Evolutionary conservation across 495 filamentous ascomycete species (phyloP).

Genomic region (Hypoxylon rickii): DNA sequence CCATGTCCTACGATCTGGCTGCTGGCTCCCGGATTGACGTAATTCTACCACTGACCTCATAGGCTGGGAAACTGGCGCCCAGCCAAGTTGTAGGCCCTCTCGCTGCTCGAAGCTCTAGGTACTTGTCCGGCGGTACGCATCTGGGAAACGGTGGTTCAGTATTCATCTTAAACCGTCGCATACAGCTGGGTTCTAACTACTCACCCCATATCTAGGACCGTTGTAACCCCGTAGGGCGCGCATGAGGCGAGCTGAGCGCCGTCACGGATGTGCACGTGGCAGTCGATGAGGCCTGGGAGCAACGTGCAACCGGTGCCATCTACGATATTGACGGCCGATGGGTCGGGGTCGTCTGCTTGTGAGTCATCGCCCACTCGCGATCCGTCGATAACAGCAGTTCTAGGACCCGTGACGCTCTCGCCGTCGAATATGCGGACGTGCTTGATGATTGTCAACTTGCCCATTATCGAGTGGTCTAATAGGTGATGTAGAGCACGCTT

Average conservation of each 20-base stretch:
- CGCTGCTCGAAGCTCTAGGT: slow-evolving; percentile 8
- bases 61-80: slow-evolving; percentile 21
- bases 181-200: no score
- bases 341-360: slow-evolving; percentile 12
- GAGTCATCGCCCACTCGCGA: slow-evolving; percentile 22
- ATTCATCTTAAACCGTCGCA: not conserved
- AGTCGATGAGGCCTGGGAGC: slow-evolving; percentile 62
- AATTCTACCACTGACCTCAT: slow-evolving; percentile 18
- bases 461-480: slow-evolving; percentile 5
- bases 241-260: slow-evolving; percentile 41
- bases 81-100: slow-evolving; percentile 22
- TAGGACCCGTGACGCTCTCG: slow-evolving; percentile 12
- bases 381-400: slow-evolving; percentile 21
- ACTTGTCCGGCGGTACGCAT: slow-evolving; percentile 16
- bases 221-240: slow-evolving; percentile 21
- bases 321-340: slow-evolving; percentile 30
- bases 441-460: slow-evolving; percentile 19
- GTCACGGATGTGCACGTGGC: slow-evolving; percentile 59
- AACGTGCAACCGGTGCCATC: slow-evolving; percentile 54
- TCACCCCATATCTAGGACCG: slow-evolving; percentile 29
- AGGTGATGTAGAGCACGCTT: no score
- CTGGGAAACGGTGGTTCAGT: slow-evolving; percentile 1
- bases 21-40: not conserved
- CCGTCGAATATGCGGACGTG: slow-evolving; percentile 30
- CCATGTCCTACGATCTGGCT: not conserved